Evolutionary conservation across 352 stramenopile species (phyloP).

Genomic region (Phytopythium aichiense): DNA sequence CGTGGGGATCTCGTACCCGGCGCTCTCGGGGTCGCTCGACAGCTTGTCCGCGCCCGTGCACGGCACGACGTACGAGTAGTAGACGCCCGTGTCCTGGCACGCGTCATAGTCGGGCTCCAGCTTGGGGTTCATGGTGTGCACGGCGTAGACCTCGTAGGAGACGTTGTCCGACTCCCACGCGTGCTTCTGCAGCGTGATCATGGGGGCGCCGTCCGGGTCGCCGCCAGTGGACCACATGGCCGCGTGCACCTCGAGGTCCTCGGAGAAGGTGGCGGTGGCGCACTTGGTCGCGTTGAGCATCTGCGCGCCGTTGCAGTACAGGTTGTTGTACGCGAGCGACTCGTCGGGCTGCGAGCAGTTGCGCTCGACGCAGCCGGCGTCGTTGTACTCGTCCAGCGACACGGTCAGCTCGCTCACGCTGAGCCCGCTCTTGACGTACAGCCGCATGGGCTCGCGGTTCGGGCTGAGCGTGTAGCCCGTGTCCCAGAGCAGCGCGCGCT

Average conservation of each 20-base stretch:
- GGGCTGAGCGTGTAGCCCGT: constrained; percentile 12
- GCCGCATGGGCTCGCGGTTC: background rate
- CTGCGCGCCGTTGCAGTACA: constrained; percentile 24
- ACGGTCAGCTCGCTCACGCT: constrained; percentile 26
- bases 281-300: constrained; percentile 33
- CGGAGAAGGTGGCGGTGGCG: constrained; percentile 17
- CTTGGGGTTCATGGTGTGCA: background rate
- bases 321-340: constrained; percentile 7
- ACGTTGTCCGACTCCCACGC: background rate
- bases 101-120: background rate
- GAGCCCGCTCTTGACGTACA: constrained; percentile 7
- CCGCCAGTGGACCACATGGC: constrained; percentile 26
- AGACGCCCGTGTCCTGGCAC: background rate
- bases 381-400: constrained; percentile 15
- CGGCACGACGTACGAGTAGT: background rate
- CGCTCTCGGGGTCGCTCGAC: background rate
- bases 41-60: background rate
- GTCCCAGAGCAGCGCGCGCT: constrained; percentile 39
- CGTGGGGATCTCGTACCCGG: background rate
- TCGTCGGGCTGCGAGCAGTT: constrained; percentile 23
- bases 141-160: background rate
- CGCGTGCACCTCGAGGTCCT: constrained; percentile 5
- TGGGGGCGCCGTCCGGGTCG: background rate
- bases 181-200: background rate
- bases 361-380: constrained; percentile 9